Base-by-base conservation (phyloP, 78 protist genomes). In the Salpingoeca rosetta region DNA sequence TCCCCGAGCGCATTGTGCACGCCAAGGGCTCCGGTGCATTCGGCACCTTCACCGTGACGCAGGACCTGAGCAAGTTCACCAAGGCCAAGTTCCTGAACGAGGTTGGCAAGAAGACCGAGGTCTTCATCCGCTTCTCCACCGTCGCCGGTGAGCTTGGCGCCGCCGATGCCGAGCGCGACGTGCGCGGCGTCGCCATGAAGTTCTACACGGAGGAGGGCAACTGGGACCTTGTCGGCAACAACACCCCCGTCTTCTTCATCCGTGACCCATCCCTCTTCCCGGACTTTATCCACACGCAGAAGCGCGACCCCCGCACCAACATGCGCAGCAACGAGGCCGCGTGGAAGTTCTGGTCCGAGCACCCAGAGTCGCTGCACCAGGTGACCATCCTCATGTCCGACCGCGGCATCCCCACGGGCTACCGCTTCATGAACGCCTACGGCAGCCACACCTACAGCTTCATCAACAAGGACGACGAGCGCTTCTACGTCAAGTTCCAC, bases 181-280 rank as follows among this genome's bases (percentile, higher is more conserved):
- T 89, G 76, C 86, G 97, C 76, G 97, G 97, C 39, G 91, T 94
- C 42, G 95, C 94, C 74, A 81, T 91, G 41, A 91, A 92, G 81
- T 94, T 93, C 82, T 94, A 94, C 91, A 94, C 97, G 17, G 92
- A 83, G 40, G 93, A 93, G 56, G 94, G 84, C 72, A 22, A 92
- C 87, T 92, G 76, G 81, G 97, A 94, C 81, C 45, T 94, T 85
- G 92, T 92, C 44, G 94, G 94, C 73, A 89, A 91, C 82, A 93
- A 80, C 85, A 80, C 84, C 7, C 93, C 95, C 81, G 93, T 92
- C 10, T 94, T 94, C 91, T 92, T 91, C 86, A 86, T 93, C 36
- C 91, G 94, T 39, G 96, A 92, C 36, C 85, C 89, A 72, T 82
- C 45, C 26, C 84, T 82, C 25, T 80, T 82, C 87, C 7, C 1